These are phyloP conservation scores for Cercis canadensis DNA, from an alignment of 306 rosid genomes.

Conservation along the genomic window DNA sequence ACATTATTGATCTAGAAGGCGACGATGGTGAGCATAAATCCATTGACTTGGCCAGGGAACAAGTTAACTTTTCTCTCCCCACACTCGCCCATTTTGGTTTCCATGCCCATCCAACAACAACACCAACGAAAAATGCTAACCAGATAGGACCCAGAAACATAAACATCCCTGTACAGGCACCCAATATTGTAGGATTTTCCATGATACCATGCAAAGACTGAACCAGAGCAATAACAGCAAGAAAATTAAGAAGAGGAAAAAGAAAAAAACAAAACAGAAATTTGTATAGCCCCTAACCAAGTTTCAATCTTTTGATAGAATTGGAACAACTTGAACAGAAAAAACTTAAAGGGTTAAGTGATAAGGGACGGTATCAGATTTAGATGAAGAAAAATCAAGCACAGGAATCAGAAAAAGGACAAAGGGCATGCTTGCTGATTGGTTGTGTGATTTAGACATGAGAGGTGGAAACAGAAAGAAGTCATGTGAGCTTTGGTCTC, in stretches of 20 bases:
- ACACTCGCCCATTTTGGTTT: slow-evolving; percentile 56
- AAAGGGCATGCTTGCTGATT: slow-evolving; percentile 16
- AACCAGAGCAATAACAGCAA: slow-evolving; percentile 32
- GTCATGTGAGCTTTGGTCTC: not conserved
- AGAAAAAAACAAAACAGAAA: not conserved
- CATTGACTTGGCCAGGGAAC: slow-evolving; percentile 44
- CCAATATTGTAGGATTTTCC: slow-evolving; percentile 42
- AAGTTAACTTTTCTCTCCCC: slow-evolving; percentile 43
- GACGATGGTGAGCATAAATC: slow-evolving; percentile 40
- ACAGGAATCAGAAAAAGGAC: slow-evolving; percentile 9
- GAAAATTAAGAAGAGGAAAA: not conserved
- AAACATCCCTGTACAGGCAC: slow-evolving; percentile 33
- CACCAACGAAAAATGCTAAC: slow-evolving; percentile 49
- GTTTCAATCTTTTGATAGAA: not conserved
- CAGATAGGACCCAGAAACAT: slow-evolving; percentile 45
- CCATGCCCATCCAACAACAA: slow-evolving; percentile 61
- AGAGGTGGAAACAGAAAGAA: slow-evolving; percentile 27
- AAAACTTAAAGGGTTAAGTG: slow-evolving; percentile 20
- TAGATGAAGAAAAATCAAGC: slow-evolving; percentile 18
- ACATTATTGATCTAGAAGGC: slow-evolving; percentile 19
- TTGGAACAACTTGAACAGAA: slow-evolving; percentile 16
- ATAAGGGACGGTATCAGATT: slow-evolving; percentile 12
- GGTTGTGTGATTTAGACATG: slow-evolving; percentile 20
- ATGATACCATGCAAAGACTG: slow-evolving; percentile 38
- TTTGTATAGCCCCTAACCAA: not conserved